A percentile compares a stretch with the other conserved stretches of the same genome.
Conservation (phyloP, 148 eudicot genomes). For the Chenopodium suecicum region DNA sequence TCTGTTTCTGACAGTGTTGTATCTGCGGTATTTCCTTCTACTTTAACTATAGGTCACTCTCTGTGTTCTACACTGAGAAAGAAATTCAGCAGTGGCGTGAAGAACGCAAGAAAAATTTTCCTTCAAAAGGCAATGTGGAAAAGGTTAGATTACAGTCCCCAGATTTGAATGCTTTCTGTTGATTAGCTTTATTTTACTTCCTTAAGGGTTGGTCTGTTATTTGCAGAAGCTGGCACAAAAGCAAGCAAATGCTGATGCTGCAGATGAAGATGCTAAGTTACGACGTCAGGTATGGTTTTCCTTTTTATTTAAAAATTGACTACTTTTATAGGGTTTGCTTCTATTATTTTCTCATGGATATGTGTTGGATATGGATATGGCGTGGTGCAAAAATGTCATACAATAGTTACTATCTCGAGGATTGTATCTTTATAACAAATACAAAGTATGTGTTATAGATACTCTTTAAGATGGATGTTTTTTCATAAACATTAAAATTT, state of each 20-base stretch:
- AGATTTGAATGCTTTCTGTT: neutral
- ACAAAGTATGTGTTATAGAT: no score
- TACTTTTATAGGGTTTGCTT: neutral
- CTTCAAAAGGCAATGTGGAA: constrained; percentile 52
- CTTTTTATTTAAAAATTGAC: neutral
- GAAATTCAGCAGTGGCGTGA: constrained; percentile 91
- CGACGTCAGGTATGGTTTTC: constrained; percentile 66
- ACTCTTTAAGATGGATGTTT: no score
- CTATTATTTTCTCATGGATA: neutral
- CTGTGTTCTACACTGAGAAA: constrained; percentile 56
- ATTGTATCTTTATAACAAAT: neutral
- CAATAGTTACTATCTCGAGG: neutral
- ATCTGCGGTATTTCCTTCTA: neutral
- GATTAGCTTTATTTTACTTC: neutral
- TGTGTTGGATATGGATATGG: neutral
- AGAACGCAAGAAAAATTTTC: constrained; percentile 76
- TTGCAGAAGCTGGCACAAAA: constrained; percentile 54
- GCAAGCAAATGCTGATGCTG: constrained; percentile 37
- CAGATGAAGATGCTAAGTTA: constrained; percentile 45
- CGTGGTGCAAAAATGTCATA: neutral
- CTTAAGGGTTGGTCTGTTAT: constrained; percentile 16
- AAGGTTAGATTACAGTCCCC: constrained; percentile 47
- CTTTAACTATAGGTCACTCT: constrained; percentile 48
- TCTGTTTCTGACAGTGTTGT: neutral
- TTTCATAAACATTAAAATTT: no score